Conservation (phyloP, 2,329 filamentous ascomycete genomes). For the Ascomycota sp. region DNA sequence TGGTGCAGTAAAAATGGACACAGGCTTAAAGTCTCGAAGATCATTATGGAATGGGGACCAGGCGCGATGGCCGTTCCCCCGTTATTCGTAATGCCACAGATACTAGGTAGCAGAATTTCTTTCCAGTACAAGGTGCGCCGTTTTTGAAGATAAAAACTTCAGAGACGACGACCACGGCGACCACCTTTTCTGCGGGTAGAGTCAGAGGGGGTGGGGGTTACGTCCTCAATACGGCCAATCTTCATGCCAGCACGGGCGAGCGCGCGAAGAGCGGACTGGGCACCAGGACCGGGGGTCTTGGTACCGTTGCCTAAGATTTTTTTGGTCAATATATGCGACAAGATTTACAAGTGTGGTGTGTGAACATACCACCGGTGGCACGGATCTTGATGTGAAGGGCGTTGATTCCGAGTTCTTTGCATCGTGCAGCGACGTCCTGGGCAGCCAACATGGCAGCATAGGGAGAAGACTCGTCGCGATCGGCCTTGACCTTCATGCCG, state of each 20-base stretch:
- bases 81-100: conserved; percentile 49
- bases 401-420: conserved; percentile 54
- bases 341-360: background rate
- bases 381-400: conserved; percentile 99
- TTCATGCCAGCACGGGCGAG: conserved; percentile 98
- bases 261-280: conserved; percentile 95
- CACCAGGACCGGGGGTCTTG: conserved; percentile 98
- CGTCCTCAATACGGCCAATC: conserved; percentile 98
- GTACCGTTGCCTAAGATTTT: conserved; percentile 64
- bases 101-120: conserved; percentile 25
- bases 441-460: conserved; percentile 99
- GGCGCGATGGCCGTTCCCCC: conserved; percentile 48
- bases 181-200: conserved; percentile 99
- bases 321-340: background rate
- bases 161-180: conserved; percentile 99
- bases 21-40: conserved; percentile 16
- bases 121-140: conserved; percentile 11
- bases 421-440: conserved; percentile 85
- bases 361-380: conserved; percentile 73
- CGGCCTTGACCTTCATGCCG: conserved; percentile 99
- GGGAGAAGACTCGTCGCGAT: conserved; percentile 98
- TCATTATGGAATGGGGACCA: conserved; percentile 39
- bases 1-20: conserved; percentile 9
- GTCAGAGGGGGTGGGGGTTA: conserved; percentile 97
- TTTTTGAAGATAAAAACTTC: conserved; percentile 18